Percentiles rank a stretch among this genome's conserved stretches.
Conservation (phyloP, 148 eudicot species). For the Chenopodium quinoa region DNA sequence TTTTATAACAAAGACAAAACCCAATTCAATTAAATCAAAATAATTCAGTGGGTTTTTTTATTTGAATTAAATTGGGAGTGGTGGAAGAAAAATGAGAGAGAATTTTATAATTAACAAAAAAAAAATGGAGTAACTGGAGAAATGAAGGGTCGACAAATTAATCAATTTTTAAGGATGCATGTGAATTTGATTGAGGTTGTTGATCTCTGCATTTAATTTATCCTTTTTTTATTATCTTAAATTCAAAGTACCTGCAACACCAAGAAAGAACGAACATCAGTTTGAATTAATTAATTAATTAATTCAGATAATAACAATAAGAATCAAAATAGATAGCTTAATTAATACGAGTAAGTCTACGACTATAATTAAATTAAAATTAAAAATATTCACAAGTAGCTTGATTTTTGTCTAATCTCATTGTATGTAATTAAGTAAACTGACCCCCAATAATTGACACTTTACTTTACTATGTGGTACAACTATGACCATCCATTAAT, state of each 20-base stretch:
- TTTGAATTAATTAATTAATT: neutral
- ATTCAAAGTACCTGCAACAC: constrained; percentile 16
- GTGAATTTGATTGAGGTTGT: constrained; percentile 33
- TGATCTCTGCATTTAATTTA: constrained; percentile 24
- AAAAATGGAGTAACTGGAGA: neutral
- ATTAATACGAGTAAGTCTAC: neutral
- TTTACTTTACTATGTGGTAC: neutral
- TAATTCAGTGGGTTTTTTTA: neutral
- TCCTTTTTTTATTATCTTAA: neutral
- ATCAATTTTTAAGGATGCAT: constrained; percentile 22
- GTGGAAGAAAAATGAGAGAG: neutral
- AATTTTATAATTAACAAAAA: neutral
- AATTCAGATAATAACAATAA: neutral
- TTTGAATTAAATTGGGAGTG: neutral
- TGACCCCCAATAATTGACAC: neutral
- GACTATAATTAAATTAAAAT: too few relatives aligned
- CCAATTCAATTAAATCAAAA: neutral
- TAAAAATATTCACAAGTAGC: too few relatives aligned
- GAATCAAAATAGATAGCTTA: neutral
- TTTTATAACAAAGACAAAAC: neutral
- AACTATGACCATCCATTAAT: neutral
- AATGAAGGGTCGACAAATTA: constrained; percentile 32
- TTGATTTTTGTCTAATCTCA: too few relatives aligned
- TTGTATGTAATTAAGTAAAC: neutral
- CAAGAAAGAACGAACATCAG: neutral